Evolutionary conservation across 192 early-diverging fungal genomes (phyloP).

Genomic region (Coemansia sp.): DNA sequence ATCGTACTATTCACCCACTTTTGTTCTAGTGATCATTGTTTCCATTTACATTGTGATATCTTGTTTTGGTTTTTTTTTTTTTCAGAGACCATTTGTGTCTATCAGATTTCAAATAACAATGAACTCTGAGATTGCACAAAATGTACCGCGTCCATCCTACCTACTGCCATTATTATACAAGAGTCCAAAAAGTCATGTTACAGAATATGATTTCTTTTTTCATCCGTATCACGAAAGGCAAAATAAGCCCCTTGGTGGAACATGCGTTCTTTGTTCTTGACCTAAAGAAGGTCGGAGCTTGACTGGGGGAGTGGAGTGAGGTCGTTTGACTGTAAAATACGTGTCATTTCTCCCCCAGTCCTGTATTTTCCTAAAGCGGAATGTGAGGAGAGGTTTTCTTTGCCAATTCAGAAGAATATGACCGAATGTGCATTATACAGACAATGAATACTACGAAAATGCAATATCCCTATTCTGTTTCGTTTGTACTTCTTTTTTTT

Average conservation of each 20-base stretch:
- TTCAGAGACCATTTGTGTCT: background rate
- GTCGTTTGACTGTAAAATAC: background rate
- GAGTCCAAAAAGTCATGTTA: background rate
- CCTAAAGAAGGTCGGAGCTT: background rate
- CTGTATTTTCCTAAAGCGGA: conserved; percentile 11
- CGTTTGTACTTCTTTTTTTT: conserved; percentile 7
- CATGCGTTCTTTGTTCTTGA: background rate
- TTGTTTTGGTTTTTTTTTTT: conserved; percentile 1
- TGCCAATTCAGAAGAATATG: conserved; percentile 6
- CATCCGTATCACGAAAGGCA: background rate
- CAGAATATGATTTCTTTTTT: background rate
- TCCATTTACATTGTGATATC: background rate
- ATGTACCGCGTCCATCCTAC: background rate
- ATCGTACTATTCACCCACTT: conserved; percentile 5
- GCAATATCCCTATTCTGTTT: conserved; percentile 13
- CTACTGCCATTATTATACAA: conserved; percentile 4
- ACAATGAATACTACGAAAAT: background rate
- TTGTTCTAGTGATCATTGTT: background rate
- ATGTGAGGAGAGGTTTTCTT: conserved; percentile 8
- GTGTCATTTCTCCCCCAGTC: background rate
- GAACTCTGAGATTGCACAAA: background rate
- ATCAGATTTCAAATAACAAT: background rate
- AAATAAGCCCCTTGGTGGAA: conserved; percentile 4
- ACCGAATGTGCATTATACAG: conserved; percentile 8
- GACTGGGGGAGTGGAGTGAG: background rate